Evolutionary conservation across 176 grass and related monocot species (phyloP).

Genomic region (Bonia amplexicaulis): DNA sequence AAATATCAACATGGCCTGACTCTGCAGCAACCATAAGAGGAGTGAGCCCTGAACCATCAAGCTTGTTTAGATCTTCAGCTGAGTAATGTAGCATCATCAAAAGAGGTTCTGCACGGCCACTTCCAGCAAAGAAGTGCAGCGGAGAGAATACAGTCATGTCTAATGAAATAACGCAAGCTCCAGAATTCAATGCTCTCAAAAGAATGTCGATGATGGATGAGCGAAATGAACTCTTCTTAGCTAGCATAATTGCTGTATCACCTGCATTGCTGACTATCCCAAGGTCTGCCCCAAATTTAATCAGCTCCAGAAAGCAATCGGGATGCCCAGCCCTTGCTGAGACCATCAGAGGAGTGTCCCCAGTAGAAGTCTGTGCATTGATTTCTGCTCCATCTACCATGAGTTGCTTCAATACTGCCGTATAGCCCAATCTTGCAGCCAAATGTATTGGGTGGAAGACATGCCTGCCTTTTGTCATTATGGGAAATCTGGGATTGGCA

Average conservation of each 20-base stretch:
- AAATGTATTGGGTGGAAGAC: conserved; percentile 54
- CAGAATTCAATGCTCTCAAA: conserved; percentile 33
- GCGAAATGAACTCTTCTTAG: conserved; percentile 37
- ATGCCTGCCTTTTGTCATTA: conserved; percentile 21
- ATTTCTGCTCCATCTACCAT: conserved; percentile 37
- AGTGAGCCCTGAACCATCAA: conserved; percentile 53
- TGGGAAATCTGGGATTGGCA: conserved; percentile 59
- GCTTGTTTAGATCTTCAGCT: conserved; percentile 39
- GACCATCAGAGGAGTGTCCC: conserved; percentile 59
- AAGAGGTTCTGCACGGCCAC: conserved; percentile 40
- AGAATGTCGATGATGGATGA: conserved; percentile 42
- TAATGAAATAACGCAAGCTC: conserved; percentile 33
- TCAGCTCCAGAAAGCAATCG: conserved; percentile 51
- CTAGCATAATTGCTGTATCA: conserved; percentile 37
- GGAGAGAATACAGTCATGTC: conserved; percentile 47
- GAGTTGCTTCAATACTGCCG: conserved; percentile 34
- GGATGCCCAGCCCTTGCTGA: conserved; percentile 42
- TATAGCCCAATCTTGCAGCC: conserved; percentile 44
- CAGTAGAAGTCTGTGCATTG: conserved; percentile 37
- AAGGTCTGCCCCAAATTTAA: conserved; percentile 54
- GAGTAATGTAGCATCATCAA: conserved; percentile 53
- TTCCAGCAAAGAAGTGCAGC: conserved; percentile 48
- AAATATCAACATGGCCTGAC: conserved; percentile 44
- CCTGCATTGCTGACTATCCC: conserved; percentile 37
- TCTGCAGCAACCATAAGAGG: conserved; percentile 50